Conservation (phyloP, 2,329 filamentous ascomycete genomes). For the Botrytis sinoallii region DNA sequence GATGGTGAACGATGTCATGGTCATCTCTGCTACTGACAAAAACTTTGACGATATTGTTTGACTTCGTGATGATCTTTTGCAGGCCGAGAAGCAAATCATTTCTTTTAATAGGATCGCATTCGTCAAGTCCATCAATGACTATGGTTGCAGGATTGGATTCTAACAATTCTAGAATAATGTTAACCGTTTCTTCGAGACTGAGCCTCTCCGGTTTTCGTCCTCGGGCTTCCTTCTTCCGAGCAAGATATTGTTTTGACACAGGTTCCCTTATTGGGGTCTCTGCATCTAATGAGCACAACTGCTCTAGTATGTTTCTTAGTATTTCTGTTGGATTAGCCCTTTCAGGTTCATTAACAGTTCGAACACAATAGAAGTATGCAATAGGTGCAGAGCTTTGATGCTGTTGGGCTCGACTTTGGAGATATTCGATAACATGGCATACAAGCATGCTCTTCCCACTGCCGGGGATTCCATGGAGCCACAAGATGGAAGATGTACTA, state of each 20-base stretch:
- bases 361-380: conserved; percentile 23
- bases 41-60: conserved; percentile 21
- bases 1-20: conserved; percentile 17
- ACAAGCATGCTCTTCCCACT: conserved; percentile 40
- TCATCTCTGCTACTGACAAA: conserved; percentile 23
- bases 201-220: conserved; percentile 2
- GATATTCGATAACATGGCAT: conserved; percentile 22
- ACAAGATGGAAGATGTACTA: conserved; percentile 38
- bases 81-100: conserved; percentile 16
- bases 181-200: conserved; percentile 1
- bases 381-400: background rate
- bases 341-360: conserved; percentile 30
- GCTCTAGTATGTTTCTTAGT: conserved; percentile 28
- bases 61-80: conserved; percentile 17
- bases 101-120: conserved; percentile 18
- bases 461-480: conserved; percentile 39
- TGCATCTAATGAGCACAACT: conserved; percentile 12
- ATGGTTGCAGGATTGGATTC: conserved; percentile 17
- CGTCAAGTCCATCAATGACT: conserved; percentile 24
- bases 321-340: conserved; percentile 29
- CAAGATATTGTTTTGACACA: background rate
- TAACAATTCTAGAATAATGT: conserved; percentile 13
- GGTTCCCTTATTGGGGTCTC: background rate
- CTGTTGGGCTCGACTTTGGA: background rate
- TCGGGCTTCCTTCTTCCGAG: background rate